Evolutionary conservation across 257 asterid genomes (phyloP).

Genomic region (Gentiana dahurica): DNA sequence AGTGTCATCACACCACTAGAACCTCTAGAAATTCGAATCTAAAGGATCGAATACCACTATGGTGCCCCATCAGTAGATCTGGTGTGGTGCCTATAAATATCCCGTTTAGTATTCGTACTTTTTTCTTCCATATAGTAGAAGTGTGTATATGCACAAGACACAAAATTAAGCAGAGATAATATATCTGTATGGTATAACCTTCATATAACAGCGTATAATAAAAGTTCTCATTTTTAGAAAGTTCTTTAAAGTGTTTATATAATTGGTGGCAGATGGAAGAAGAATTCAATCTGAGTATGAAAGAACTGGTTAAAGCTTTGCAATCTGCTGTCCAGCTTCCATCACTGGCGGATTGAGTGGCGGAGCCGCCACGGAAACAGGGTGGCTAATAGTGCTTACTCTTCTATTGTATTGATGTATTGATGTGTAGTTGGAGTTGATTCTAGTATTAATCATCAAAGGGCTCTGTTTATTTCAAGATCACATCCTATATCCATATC

Average conservation of each 20-base stretch:
- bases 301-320: conserved; percentile 8
- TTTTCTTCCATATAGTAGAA: neutral
- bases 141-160: neutral
- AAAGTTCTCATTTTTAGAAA: neutral
- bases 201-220: neutral
- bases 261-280: conserved; percentile 23
- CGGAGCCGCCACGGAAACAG: neutral
- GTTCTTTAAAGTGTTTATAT: neutral
- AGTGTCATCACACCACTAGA: no score
- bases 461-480: no score
- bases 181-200: no score
- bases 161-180: no score
- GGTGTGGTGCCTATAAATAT: no score
- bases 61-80: no score
- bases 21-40: no score
- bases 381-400: neutral
- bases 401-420: neutral
- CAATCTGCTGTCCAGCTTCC: conserved; percentile 6
- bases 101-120: neutral
- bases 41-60: no score
- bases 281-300: conserved; percentile 17
- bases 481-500: no score
- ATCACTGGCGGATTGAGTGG: neutral
- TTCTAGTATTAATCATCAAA: no score
- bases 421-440: no score